Evolutionary conservation across 2,329 filamentous ascomycete species (phyloP), one percentile per base, ranked within the genome.

Genomic region (Calycina marina): DNA sequence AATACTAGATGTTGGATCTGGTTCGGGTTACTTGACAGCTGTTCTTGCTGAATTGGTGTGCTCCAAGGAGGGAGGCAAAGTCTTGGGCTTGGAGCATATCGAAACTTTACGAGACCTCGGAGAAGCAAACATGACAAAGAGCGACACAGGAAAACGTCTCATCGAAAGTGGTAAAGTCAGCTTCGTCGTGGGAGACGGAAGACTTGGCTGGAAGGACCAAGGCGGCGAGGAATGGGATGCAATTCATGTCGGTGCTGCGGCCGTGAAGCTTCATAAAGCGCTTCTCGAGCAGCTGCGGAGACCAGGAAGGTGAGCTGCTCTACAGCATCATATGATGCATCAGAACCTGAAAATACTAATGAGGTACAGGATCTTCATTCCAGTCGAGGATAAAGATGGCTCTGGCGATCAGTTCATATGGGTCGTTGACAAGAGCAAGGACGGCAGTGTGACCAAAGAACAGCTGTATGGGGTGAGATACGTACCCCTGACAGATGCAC

Each of bases 211-310:
- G 66, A 48, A 63, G 2, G 67, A 37, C 11, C 31, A 31, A 5
- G 40, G 62, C 4, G 62, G 62, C 34, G 57, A 55, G 17, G 66
- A 73, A 0, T 98, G 88, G 65, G 84, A 96, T 63, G 86, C 81
- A 2, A 96, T 98, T 38, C 90, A 96, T 52, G 90, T 96, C 3
- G 90, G 90, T 0, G 90, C 90, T 1, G 81, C 84, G 5, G 88
- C 88, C 0, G 67, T 60, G 14, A 68, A 73, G 49, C 58, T 93
- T 34, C 86, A 93, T 52, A 51, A 68, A 12, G 67, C 70, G 37
- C 57, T 96, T 42, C 57, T 93, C 28, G 68, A 75, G 17, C 90
- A 96, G 60, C 59, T 98, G 43, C 73, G 72, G 41, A 60, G 68
- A 3, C 88, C 88, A 0, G 90, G 90, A 0, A 65, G 75, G 60